These are phyloP conservation scores for Lolium multiflorum DNA, from an alignment of 176 grass and related monocot genomes.

Conservation along the genomic window DNA sequence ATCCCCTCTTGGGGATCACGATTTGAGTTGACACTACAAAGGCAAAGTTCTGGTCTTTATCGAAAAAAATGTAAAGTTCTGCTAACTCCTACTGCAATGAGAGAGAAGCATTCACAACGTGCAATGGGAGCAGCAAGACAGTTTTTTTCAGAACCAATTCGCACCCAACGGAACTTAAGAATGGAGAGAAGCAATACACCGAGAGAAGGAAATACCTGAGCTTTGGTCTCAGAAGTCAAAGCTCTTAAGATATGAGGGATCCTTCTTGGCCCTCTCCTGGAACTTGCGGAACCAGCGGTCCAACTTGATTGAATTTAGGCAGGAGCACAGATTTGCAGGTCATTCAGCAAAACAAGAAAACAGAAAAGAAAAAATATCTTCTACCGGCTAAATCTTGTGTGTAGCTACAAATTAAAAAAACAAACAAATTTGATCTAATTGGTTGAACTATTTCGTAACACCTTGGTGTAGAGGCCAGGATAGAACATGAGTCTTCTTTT, in stretches of 20 bases:
- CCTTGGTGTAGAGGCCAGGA: neutral
- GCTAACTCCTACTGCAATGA: neutral
- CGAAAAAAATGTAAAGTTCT: too few species aligned
- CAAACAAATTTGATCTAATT: neutral
- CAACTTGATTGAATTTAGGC: constrained; percentile 12
- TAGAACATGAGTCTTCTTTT: too few species aligned
- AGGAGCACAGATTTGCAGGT: constrained; percentile 8
- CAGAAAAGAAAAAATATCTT: neutral
- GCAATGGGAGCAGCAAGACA: neutral
- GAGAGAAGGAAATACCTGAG: constrained; percentile 40
- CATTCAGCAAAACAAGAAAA: neutral
- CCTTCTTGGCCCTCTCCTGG: constrained; percentile 87
- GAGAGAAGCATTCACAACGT: neutral
- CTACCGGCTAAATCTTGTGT: neutral
- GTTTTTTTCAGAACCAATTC: constrained; percentile 2
- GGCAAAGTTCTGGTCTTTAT: too few species aligned
- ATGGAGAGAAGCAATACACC: neutral
- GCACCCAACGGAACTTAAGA: neutral
- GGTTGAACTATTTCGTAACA: neutral
- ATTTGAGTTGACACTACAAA: too few species aligned
- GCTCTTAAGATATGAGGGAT: constrained; percentile 77
- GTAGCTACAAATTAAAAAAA: neutral
- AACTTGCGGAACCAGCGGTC: constrained; percentile 98
- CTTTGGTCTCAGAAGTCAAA: constrained; percentile 73
- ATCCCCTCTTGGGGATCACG: too few species aligned